Conservation (phyloP, 805 yeast genomes). For the Brettanomyces sp. region DNA sequence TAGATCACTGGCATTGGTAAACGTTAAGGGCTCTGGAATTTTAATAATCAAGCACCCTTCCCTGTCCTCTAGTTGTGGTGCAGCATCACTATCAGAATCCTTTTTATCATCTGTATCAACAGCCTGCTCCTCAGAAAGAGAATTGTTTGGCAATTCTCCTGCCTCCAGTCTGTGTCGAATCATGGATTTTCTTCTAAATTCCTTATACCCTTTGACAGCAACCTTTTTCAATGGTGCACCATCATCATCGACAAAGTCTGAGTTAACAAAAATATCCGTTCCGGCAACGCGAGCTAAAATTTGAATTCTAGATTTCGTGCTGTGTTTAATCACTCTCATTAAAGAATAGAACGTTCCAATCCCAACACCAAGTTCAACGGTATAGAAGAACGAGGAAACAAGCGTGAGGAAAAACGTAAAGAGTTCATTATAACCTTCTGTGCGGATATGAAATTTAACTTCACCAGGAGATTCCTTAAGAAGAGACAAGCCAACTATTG, state of each 20-base stretch:
- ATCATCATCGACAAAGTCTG: slow-evolving; percentile 39
- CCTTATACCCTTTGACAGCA: slow-evolving; percentile 19
- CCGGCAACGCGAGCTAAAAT: slow-evolving; percentile 64
- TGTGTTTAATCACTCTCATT: slow-evolving; percentile 68
- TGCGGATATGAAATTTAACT: slow-evolving; percentile 57
- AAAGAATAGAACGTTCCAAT: slow-evolving; percentile 80
- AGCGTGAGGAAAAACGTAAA: slow-evolving; percentile 59
- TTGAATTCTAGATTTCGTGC: slow-evolving; percentile 77
- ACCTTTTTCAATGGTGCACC: slow-evolving; percentile 9
- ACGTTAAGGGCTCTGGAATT: slow-evolving; percentile 82
- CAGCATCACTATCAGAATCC: slow-evolving; percentile 1
- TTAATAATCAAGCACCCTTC: slow-evolving; percentile 73
- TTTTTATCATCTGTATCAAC: not conserved
- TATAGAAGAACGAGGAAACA: slow-evolving; percentile 53
- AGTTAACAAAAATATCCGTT: slow-evolving; percentile 56
- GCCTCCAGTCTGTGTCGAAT: not conserved
- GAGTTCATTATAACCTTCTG: slow-evolving; percentile 72
- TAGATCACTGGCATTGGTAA: slow-evolving; percentile 76
- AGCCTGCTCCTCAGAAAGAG: not conserved
- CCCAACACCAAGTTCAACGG: slow-evolving; percentile 84
- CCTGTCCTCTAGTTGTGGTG: slow-evolving; percentile 32
- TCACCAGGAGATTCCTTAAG: slow-evolving; percentile 83
- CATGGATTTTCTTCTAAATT: slow-evolving; percentile 15
- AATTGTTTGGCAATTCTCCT: not conserved
- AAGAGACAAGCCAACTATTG: slow-evolving; percentile 66